Percentiles rank a stretch among this genome's conserved stretches.
These are phyloP conservation scores for Crithidia bombi DNA, from an alignment of 208 protist genomes.

Conservation along the genomic window DNA sequence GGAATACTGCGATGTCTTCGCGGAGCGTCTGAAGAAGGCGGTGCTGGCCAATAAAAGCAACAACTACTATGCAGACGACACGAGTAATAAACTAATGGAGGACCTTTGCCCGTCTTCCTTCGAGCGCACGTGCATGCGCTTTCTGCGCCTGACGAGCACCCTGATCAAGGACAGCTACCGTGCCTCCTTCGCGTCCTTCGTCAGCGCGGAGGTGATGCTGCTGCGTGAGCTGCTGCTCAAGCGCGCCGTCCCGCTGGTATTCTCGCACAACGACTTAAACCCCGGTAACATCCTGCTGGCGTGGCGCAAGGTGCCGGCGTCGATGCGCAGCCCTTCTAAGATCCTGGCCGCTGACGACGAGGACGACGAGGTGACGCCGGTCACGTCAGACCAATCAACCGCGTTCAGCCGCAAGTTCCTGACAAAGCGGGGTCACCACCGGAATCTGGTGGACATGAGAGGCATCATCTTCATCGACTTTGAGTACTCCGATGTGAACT, in stretches of 20 bases:
- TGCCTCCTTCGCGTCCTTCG: conserved; percentile 44
- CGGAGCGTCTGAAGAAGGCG: conserved; percentile 31
- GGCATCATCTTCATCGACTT: conserved; percentile 86
- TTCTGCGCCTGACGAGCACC: conserved; percentile 66
- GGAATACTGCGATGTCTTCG: conserved; percentile 43
- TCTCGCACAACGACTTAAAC: conserved; percentile 89
- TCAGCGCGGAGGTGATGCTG: conserved; percentile 55
- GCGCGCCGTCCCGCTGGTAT: conserved; percentile 59
- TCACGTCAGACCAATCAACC: conserved; percentile 53
- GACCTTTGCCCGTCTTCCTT: conserved; percentile 76
- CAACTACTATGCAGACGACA: conserved; percentile 48
- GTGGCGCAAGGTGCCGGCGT: conserved; percentile 52
- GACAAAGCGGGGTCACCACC: conserved; percentile 61
- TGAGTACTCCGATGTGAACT: conserved; percentile 88
- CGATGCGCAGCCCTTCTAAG: conserved; percentile 28
- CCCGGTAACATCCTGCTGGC: conserved; percentile 83
- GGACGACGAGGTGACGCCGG: conserved; percentile 50
- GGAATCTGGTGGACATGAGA: conserved; percentile 77
- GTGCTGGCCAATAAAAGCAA: conserved; percentile 25
- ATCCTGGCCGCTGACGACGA: conserved; percentile 32
- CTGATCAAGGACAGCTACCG: conserved; percentile 51
- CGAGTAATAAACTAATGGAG: conserved; percentile 69
- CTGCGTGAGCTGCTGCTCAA: conserved; percentile 50
- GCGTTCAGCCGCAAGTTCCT: conserved; percentile 65
- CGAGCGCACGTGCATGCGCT: conserved; percentile 74